Conservation (phyloP, 768 basidiomycete genomes). For the Hysterangium stoloniferum region DNA sequence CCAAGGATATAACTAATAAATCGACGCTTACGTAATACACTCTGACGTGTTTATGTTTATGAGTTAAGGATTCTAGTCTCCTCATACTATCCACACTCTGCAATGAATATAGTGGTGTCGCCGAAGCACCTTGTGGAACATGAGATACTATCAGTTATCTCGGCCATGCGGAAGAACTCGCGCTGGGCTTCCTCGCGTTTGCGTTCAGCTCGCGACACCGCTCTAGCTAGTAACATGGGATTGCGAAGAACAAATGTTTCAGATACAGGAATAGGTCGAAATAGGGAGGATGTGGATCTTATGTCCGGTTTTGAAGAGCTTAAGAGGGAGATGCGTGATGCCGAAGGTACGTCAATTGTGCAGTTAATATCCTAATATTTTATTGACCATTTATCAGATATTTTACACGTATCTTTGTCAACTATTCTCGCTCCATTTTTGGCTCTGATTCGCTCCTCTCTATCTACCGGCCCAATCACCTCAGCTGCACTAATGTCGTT, state of each 20-base stretch:
- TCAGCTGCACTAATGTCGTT: conserved; percentile 86
- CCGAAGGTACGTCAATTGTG: conserved; percentile 42
- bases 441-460: conserved; percentile 83
- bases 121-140: conserved; percentile 76
- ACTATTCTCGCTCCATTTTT: conserved; percentile 82
- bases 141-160: conserved; percentile 87
- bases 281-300: conserved; percentile 70
- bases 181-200: conserved; percentile 80
- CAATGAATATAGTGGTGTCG: conserved; percentile 31
- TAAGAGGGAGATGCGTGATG: conserved; percentile 61
- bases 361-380: background rate
- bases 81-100: background rate
- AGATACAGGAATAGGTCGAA: conserved; percentile 38
- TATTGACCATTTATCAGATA: conserved; percentile 37
- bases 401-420: conserved; percentile 48
- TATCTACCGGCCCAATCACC: conserved; percentile 96
- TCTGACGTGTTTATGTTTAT: background rate
- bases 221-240: conserved; percentile 67
- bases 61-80: background rate
- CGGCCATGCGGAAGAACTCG: conserved; percentile 95
- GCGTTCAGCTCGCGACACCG: conserved; percentile 52
- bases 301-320: conserved; percentile 88
- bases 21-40: background rate
- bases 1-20: background rate
- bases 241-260: conserved; percentile 53